Evolutionary conservation across 2,329 filamentous ascomycete genomes (phyloP), one percentile per base, ranked within the genome.

Genomic region (Trichoderma sp.): DNA sequence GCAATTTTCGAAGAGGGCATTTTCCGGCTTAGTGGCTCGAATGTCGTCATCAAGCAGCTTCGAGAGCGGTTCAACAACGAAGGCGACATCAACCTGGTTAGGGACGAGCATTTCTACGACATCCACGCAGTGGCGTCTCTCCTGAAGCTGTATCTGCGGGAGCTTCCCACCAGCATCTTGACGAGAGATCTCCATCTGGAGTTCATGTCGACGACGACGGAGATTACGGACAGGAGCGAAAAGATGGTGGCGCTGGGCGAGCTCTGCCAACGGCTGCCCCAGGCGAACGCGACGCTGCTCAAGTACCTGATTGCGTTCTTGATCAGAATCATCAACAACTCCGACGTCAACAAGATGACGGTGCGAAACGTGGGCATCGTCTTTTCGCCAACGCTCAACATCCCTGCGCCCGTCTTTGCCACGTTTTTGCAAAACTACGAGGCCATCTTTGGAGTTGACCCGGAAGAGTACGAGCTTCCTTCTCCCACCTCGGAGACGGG

Each of bases 291-390:
- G 54, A 88, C 91, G 3, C 81, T 99, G 50, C 82, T 99, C 45
- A 89, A 90, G 72, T 93, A 96, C 68, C 81, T 99, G 63, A 91
- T 94, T 55, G 87, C 90, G 3, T 97, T 97, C 78, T 79, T 99
- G 71, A 92, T 97, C 74, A 90, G 90, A 72, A 94, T 99, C 71
- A 92, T 97, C 73, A 93, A 95, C 77, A 93, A 97, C 71, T 83
- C 92, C 7, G 89, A 91, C 71, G 82, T 90, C 68, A 99, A 99
- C 81, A 98, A 97, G 82, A 99, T 99, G 95, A 97, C 91, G 12
- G 91, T 97, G 61, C 89, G 94, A 69, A 99, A 99, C 73, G 92
- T 99, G 63, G 94, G 95, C 69, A 98, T 99, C 71, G 94, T 99
- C 64, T 99, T 99, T 77, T 96, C 95, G 17, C 95, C 95, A 0